phyloP scores from a whole-genome alignment of 2,329 filamentous ascomycete species.

The Ilyonectria mors-panacis region DNA sequence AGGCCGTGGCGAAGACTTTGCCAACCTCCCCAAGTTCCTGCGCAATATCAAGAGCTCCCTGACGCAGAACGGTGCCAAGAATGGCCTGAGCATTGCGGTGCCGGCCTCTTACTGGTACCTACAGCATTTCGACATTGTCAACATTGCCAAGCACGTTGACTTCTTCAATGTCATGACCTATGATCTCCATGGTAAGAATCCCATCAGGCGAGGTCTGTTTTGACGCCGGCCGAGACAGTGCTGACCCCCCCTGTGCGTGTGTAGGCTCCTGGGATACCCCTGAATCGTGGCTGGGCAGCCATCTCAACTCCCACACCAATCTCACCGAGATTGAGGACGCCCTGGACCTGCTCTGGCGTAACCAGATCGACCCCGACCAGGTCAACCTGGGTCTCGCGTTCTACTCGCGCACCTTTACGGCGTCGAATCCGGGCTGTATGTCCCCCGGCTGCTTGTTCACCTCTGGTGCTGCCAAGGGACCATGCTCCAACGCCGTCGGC shows the following conservation, averaged over 20 bases:
- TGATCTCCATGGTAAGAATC: conserved; percentile 24
- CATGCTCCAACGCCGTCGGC: conserved; percentile 18
- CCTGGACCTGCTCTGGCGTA: conserved; percentile 33
- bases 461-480: neutral
- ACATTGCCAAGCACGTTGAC: conserved; percentile 25
- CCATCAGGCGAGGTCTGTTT: neutral
- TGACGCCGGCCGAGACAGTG: neutral
- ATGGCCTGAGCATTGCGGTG: conserved; percentile 23
- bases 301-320: conserved; percentile 36
- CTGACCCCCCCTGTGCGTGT: neutral
- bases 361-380: conserved; percentile 18
- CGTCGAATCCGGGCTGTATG: neutral
- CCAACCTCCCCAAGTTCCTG: conserved; percentile 51
- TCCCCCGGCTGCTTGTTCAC: conserved; percentile 27
- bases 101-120: conserved; percentile 51
- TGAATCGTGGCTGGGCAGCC: conserved; percentile 2
- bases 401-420: conserved; percentile 37
- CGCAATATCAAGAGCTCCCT: conserved; percentile 27
- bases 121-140: conserved; percentile 46
- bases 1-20: conserved; percentile 54
- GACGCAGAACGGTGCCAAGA: conserved; percentile 36
- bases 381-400: conserved; percentile 28
- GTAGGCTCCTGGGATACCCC: conserved; percentile 14
- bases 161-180: conserved; percentile 27
- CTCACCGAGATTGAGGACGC: conserved; percentile 28